These are phyloP conservation scores for Candida coleopterorum DNA, from an alignment of 805 yeast species.

Conservation along the genomic window DNA sequence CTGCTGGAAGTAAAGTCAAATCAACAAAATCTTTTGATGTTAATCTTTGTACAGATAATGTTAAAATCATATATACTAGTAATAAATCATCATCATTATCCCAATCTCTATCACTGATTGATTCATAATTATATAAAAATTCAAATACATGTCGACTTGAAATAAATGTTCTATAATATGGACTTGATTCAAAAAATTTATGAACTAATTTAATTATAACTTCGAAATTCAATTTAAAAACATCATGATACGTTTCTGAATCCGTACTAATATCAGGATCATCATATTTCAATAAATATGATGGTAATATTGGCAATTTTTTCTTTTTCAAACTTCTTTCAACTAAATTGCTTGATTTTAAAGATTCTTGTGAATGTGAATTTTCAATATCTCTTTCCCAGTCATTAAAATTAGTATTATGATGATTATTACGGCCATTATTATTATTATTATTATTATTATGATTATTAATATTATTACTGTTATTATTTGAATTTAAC, in stretches of 20 bases:
- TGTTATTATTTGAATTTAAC: neutral
- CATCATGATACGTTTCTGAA: conserved; percentile 13
- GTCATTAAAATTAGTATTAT: too few relatives aligned
- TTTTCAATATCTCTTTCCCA: conserved; percentile 8
- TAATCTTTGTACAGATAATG: conserved; percentile 34
- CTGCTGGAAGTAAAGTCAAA: conserved; percentile 14
- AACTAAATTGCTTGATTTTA: conserved; percentile 9
- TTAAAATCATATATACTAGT: conserved; percentile 40
- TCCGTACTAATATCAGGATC: conserved; percentile 16
- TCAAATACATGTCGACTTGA: conserved; percentile 26
- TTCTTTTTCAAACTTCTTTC: conserved; percentile 26
- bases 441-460: neutral
- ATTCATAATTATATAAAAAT: conserved; percentile 33
- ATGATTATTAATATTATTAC: too few relatives aligned
- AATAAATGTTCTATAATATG: conserved; percentile 38
- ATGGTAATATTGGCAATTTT: conserved; percentile 21
- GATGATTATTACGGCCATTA: neutral
- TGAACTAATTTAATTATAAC: conserved; percentile 33
- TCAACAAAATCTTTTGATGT: conserved; percentile 26
- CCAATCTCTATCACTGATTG: conserved; percentile 34
- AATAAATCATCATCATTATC: conserved; percentile 47
- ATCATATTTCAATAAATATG: conserved; percentile 9
- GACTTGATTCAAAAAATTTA: conserved; percentile 37
- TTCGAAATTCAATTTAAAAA: conserved; percentile 23
- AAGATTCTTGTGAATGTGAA: conserved; percentile 1